A percentile compares a stretch with the other conserved stretches of the same genome.
Evolutionary conservation across 2,329 filamentous ascomycete species (phyloP).

Genomic region (Claviceps africana): DNA sequence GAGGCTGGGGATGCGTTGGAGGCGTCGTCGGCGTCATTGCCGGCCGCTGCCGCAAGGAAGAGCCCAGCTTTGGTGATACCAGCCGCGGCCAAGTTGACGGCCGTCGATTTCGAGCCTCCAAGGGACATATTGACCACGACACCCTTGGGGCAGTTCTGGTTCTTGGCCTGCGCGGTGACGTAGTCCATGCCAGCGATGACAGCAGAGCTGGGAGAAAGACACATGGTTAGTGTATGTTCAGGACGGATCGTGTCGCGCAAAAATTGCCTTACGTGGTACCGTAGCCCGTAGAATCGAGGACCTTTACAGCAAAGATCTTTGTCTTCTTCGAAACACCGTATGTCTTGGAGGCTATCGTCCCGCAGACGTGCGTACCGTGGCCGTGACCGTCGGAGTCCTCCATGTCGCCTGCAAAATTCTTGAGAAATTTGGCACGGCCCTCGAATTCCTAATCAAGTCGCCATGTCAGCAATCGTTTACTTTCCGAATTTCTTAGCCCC

Average conservation of each 20-base stretch:
- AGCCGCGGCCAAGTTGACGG: constrained; percentile 34
- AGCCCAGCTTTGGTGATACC: constrained; percentile 28
- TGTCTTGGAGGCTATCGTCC: constrained; percentile 27
- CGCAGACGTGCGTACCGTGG: constrained; percentile 34
- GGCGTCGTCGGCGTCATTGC: constrained; percentile 33
- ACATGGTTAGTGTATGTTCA: neutral
- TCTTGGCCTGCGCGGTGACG: constrained; percentile 21
- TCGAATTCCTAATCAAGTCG: constrained; percentile 20
- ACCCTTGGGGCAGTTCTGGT: constrained; percentile 25
- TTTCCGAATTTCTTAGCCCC: neutral
- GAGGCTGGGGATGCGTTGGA: constrained; percentile 30
- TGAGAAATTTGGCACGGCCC: constrained; percentile 25
- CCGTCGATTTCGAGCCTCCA: constrained; percentile 29
- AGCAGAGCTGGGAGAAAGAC: constrained; percentile 17
- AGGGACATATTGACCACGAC: constrained; percentile 41
- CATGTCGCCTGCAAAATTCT: constrained; percentile 22
- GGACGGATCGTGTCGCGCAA: neutral
- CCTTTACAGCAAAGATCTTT: constrained; percentile 30
- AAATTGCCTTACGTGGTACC: constrained; percentile 22
- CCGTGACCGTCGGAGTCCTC: constrained; percentile 27
- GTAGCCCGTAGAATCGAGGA: constrained; percentile 24
- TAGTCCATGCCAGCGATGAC: constrained; percentile 32
- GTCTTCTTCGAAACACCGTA: constrained; percentile 34
- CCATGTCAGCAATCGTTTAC: neutral
- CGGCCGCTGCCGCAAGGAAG: constrained; percentile 41